These are phyloP conservation scores for Hypoxylon rubiginosum DNA, from an alignment of 2,329 filamentous ascomycete genomes.

Conservation along the genomic window DNA sequence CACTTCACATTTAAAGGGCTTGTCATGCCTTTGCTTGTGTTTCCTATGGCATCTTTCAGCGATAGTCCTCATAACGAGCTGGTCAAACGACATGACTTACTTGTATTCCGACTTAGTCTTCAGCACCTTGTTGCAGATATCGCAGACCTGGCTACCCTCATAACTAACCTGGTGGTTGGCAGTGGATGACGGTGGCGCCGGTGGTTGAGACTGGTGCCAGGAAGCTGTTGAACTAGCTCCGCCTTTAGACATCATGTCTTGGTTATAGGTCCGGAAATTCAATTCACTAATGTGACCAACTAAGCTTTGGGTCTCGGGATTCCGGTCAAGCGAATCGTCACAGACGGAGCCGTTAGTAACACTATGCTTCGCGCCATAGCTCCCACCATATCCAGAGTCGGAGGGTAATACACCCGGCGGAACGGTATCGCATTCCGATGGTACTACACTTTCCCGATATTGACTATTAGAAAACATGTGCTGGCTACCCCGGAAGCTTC, in stretches of 20 bases:
- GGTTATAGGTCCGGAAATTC: slow-evolving; percentile 36
- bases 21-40: slow-evolving; percentile 77
- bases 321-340: slow-evolving; percentile 57
- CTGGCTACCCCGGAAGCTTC: slow-evolving; percentile 43
- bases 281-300: slow-evolving; percentile 53
- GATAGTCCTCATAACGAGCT: neutral
- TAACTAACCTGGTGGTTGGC: slow-evolving; percentile 31
- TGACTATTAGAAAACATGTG: slow-evolving; percentile 52
- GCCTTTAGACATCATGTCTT: slow-evolving; percentile 36
- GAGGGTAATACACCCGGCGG: slow-evolving; percentile 52
- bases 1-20: slow-evolving; percentile 73
- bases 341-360: slow-evolving; percentile 60
- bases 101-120: slow-evolving; percentile 69
- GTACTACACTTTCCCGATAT: slow-evolving; percentile 51
- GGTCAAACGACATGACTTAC: slow-evolving; percentile 54
- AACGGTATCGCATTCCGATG: slow-evolving; percentile 58
- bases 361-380: slow-evolving; percentile 57
- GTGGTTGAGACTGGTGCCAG: slow-evolving; percentile 34
- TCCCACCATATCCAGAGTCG: slow-evolving; percentile 64
- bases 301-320: slow-evolving; percentile 57
- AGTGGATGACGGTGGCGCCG: slow-evolving; percentile 9
- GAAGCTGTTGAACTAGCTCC: slow-evolving; percentile 20
- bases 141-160: slow-evolving; percentile 52
- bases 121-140: slow-evolving; percentile 56
- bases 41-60: slow-evolving; percentile 69